phyloP scores from a whole-genome alignment of 2,329 filamentous ascomycete genomes.

The Sordariomycetes sp. region DNA sequence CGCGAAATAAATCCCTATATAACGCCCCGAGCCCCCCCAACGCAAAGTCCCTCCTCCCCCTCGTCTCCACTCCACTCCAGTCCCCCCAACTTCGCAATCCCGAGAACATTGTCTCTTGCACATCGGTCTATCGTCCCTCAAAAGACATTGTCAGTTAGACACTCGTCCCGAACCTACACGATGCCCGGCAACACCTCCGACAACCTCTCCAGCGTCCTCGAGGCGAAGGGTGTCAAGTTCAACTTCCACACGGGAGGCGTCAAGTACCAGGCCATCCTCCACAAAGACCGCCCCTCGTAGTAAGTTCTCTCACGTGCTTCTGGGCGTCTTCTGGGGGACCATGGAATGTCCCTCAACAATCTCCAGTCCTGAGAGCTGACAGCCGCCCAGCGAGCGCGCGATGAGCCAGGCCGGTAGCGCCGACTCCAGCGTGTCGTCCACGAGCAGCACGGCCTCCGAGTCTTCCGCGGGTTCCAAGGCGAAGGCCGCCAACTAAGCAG shows the following conservation, averaged over 20 bases:
- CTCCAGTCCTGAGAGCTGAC: not conserved
- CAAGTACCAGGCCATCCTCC: slow-evolving; percentile 28
- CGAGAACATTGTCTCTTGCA: not conserved
- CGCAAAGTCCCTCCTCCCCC: not conserved
- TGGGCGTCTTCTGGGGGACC: not conserved
- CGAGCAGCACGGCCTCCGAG: not conserved
- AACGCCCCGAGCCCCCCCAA: not conserved
- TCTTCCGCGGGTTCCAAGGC: not conserved
- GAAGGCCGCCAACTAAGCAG: slow-evolving; percentile 7
- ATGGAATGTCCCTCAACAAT: too few relatives aligned
- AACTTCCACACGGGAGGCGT: slow-evolving; percentile 29
- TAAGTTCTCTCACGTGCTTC: slow-evolving; percentile 16
- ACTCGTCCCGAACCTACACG: slow-evolving; percentile 1
- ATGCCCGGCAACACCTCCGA: slow-evolving; percentile 8
- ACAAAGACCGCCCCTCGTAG: slow-evolving; percentile 30
- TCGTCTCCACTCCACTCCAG: not conserved
- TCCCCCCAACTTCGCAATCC: not conserved
- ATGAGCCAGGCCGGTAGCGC: slow-evolving; percentile 26
- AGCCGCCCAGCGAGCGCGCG: slow-evolving; percentile 22
- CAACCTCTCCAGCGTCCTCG: slow-evolving; percentile 17
- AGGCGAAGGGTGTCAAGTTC: slow-evolving; percentile 32
- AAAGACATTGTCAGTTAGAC: not conserved
- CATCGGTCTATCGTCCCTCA: not conserved
- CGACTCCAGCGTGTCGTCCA: slow-evolving; percentile 18
- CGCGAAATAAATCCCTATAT: not conserved